phyloP scores from a whole-genome alignment of 768 basidiomycete species.

The Trametes cingulata region DNA sequence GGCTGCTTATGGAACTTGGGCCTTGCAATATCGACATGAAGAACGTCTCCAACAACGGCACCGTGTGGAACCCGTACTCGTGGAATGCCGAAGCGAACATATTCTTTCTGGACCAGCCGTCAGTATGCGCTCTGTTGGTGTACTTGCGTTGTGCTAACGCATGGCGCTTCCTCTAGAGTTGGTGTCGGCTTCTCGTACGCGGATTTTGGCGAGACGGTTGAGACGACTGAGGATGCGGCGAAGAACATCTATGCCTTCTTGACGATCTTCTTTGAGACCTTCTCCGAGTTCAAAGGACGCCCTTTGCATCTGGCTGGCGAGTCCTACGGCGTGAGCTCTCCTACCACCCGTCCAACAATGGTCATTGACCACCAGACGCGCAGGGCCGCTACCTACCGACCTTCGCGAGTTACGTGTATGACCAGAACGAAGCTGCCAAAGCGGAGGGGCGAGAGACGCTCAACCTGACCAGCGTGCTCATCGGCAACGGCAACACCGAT shows the following conservation, averaged over 20 bases:
- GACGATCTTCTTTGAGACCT: slow-evolving; percentile 78
- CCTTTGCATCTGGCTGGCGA: slow-evolving; percentile 73
- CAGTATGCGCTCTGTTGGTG: background rate
- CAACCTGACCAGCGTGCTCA: slow-evolving; percentile 72
- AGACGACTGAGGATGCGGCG: slow-evolving; percentile 80
- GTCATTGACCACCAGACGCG: background rate
- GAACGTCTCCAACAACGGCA: slow-evolving; percentile 56
- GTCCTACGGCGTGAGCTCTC: slow-evolving; percentile 61
- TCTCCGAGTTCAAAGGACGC: slow-evolving; percentile 68
- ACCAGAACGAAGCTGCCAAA: slow-evolving; percentile 60
- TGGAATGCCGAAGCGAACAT: slow-evolving; percentile 71
- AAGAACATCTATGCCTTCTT: slow-evolving; percentile 75
- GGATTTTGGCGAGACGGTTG: slow-evolving; percentile 65
- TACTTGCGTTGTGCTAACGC: background rate
- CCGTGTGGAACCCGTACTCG: slow-evolving; percentile 61
- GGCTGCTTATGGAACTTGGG: slow-evolving; percentile 63
- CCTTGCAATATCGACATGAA: slow-evolving; percentile 62
- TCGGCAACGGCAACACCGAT: slow-evolving; percentile 72
- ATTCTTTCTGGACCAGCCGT: slow-evolving; percentile 70
- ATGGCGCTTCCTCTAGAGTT: slow-evolving; percentile 40
- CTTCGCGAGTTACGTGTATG: slow-evolving; percentile 76
- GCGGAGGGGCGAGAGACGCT: slow-evolving; percentile 52
- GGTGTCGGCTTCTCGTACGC: slow-evolving; percentile 75
- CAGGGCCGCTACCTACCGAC: slow-evolving; percentile 72
- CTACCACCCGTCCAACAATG: background rate